phyloP scores from a whole-genome alignment of 2,329 filamentous ascomycete genomes.

The Cladosporium colombiae region DNA sequence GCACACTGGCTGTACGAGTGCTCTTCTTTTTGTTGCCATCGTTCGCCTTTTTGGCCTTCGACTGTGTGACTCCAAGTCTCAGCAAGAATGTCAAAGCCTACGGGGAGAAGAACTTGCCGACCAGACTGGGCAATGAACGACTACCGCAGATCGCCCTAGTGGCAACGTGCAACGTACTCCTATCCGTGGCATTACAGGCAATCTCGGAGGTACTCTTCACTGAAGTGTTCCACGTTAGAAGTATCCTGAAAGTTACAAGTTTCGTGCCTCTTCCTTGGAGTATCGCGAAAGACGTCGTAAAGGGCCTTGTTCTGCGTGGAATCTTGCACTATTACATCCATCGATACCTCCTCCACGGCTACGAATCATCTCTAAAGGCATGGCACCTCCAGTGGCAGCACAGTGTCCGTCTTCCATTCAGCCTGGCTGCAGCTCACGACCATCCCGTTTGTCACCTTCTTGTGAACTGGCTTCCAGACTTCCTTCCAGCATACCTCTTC shows the following conservation, averaged over 20 bases:
- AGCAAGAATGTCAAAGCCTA: slow-evolving; percentile 69
- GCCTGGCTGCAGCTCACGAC: slow-evolving; percentile 66
- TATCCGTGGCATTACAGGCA: slow-evolving; percentile 57
- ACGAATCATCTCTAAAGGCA: slow-evolving; percentile 32
- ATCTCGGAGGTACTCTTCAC: slow-evolving; percentile 58
- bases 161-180: slow-evolving; percentile 56
- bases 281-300: slow-evolving; percentile 56
- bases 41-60: slow-evolving; percentile 70
- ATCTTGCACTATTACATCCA: slow-evolving; percentile 73
- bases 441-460: slow-evolving; percentile 67
- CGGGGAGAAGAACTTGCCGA: slow-evolving; percentile 54
- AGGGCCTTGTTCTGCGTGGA: slow-evolving; percentile 59
- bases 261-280: slow-evolving; percentile 63
- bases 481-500: slow-evolving; percentile 64
- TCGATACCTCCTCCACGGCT: slow-evolving; percentile 66
- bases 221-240: slow-evolving; percentile 53
- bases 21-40: slow-evolving; percentile 75
- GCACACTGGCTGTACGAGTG: slow-evolving; percentile 65
- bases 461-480: slow-evolving; percentile 64
- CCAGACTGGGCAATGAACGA: slow-evolving; percentile 42
- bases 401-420: slow-evolving; percentile 58
- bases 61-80: slow-evolving; percentile 68
- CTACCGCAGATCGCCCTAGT: slow-evolving; percentile 55
- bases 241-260: slow-evolving; percentile 60
- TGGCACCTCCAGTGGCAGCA: slow-evolving; percentile 61